Evolutionary conservation across 1,139 yeast species (phyloP).

Genomic region (Chernovozyma aurita): DNA sequence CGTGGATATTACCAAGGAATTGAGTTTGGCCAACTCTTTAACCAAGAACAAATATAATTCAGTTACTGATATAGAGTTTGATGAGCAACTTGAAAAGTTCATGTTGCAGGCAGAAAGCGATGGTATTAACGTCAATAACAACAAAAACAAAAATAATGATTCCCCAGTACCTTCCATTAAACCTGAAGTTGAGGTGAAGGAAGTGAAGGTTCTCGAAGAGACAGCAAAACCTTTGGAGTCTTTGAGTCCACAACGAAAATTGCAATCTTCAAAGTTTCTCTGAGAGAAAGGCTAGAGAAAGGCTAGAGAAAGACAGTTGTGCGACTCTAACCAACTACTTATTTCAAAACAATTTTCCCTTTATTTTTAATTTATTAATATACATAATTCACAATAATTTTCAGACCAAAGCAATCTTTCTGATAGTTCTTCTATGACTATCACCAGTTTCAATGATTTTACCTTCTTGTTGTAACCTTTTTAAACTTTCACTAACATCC

Average conservation of each 20-base stretch:
- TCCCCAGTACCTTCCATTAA: neutral
- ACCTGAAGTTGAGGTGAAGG: neutral
- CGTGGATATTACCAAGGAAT: constrained; percentile 35
- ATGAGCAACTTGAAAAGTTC: constrained; percentile 35
- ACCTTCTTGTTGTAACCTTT: constrained; percentile 73
- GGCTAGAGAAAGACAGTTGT: too few species aligned
- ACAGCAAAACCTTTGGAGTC: too few species aligned
- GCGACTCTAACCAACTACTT: too few species aligned
- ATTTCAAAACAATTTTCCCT: too few species aligned
- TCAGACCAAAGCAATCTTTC: constrained; percentile 41
- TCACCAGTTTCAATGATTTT: constrained; percentile 69
- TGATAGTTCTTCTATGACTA: constrained; percentile 63
- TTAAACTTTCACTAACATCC: constrained; percentile 66
- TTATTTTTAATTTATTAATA: too few species aligned
- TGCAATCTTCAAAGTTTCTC: too few species aligned
- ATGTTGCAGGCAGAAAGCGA: constrained; percentile 18
- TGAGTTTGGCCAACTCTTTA: constrained; percentile 33
- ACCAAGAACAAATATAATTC: constrained; percentile 28
- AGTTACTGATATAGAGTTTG: constrained; percentile 36
- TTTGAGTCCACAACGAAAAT: too few species aligned
- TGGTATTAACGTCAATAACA: neutral
- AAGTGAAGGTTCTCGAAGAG: too few species aligned
- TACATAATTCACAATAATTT: too few species aligned
- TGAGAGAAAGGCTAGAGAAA: too few species aligned
- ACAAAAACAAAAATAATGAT: neutral